Evolutionary conservation across 192 early-diverging fungal species (phyloP), one percentile per base, ranked within the genome.

Genomic region (Coemansia sp.): DNA sequence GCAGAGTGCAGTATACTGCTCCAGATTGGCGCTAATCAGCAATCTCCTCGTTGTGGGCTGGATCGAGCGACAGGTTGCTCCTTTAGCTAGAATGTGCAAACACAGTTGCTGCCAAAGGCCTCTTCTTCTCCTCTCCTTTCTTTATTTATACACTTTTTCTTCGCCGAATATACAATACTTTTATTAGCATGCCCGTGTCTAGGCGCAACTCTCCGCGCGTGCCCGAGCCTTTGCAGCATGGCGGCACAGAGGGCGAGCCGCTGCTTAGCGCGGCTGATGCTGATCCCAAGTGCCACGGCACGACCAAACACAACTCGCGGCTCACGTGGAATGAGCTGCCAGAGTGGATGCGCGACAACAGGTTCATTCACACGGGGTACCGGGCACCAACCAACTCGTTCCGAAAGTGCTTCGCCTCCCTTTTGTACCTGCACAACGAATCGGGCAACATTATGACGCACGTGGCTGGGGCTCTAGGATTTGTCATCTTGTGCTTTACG

Each of bases 371-470:
- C 17, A 78, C 77, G 22, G 94, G 95, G 11, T 98, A 98, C 76
- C 86, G 96, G 27, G 85, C 87, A 19, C 88, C 91, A 32, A 86
- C 86, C 8, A 80, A 90, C 60, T 94, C 91, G 47, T 96, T 91
- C 71, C 61, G 37, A 3, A 87, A 78, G 60, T 98, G 95, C 76
- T 62, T 92, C 35, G 76, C 85, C 17, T 91, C 93, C 10, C 68
- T 94, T 60, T 82, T 88, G 20, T 96, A 92, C 77, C 51, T 95
- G 20, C 95, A 98, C 79, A 98, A 98, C 73, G 96, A 98, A 75
- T 91, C 88, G 41, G 95, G 93, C 45, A 98, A 98, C 74, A 92
- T 98, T 58, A 92, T 91, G 84, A 86, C 92, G 15, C 96, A 98
- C 65, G 65, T 93, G 1, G n/a, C 91, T 10, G 96, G 94, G 24